phyloP scores from a whole-genome alignment of 2,329 filamentous ascomycete species.

The Neoarthrinium moseri region DNA sequence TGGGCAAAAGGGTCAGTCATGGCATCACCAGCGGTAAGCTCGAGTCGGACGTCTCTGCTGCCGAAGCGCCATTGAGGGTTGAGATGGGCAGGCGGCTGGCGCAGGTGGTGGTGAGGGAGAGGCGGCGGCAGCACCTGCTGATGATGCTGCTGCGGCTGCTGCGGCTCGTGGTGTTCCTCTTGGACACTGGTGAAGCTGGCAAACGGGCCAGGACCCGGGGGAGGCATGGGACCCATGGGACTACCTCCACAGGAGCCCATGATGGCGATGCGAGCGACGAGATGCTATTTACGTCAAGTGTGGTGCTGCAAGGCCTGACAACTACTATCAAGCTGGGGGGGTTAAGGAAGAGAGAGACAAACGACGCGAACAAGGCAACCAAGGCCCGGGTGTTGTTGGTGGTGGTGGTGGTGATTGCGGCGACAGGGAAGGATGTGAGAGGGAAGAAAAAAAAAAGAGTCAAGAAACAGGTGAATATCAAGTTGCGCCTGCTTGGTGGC shows the following conservation, averaged over 20 bases:
- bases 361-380: not conserved
- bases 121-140: not conserved
- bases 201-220: not conserved
- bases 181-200: not conserved
- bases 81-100: constrained; percentile 4
- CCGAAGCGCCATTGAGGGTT: constrained; percentile 2
- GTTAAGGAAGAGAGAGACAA: not conserved
- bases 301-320: no score
- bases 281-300: no score
- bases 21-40: constrained; percentile 2
- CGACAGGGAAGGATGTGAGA: no score
- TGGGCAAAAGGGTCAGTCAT: constrained; percentile 16
- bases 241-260: not conserved
- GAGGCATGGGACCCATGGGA: not conserved
- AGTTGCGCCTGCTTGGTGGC: not conserved
- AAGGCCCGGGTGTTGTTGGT: not conserved
- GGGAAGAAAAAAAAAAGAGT: no score
- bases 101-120: not conserved
- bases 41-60: constrained; percentile 10
- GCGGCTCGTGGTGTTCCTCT: no score
- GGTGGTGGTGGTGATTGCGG: not conserved
- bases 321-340: not conserved
- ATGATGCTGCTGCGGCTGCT: not conserved
- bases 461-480: no score
- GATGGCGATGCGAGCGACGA: no score